Evolutionary conservation across 2,329 filamentous ascomycete genomes (phyloP), one percentile per base, ranked within the genome.

Genomic region (Dactylellina parvicollis): DNA sequence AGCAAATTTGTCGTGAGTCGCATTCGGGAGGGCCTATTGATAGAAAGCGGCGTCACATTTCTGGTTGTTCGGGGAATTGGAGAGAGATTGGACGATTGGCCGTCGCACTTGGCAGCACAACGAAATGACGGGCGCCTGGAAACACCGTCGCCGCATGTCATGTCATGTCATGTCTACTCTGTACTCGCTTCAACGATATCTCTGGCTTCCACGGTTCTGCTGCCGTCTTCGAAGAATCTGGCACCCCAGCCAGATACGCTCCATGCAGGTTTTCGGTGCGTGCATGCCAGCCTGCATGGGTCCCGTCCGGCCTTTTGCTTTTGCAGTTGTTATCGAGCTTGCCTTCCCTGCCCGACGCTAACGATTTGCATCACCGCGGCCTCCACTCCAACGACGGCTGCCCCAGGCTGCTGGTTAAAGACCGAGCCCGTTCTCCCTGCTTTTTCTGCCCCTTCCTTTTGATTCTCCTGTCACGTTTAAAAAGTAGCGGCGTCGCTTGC

Each of bases 241-340:
- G 54, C 54, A 60, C 38, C 12, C 9, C 2, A 38, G n/a, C 24
- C n/a, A 44, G 5, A 10, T 28, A n/a, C 50, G 42, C 50, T 56
- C 49, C 61, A 66, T 66, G 61, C 34, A 20, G 30, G 36, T 20
- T 47, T n/a, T 55, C 38, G 34, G 28, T 34, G 49, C 30, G 28
- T 61, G 42, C 40, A 44, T 50, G 57, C 22, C 32, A 12, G 38
- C 18, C 20, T 56, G 55, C 40, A 60, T 60, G 55, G 32, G 26
- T 59, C 16, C 14, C 4, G 12, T n/a, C 34, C 40, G 16, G 9
- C 40, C 4, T 30, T n/a, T 69, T 60, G 54, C 46, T 59, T 59
- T 46, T 59, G 44, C 36, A 28, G 64, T 55, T 50, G 62, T 59
- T 69, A 60, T 69, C 64, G 62, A 67, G 44, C 50, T 49, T 66